Conservation (phyloP, 2,329 filamentous ascomycete species). For the Cladosporium phlei region DNA sequence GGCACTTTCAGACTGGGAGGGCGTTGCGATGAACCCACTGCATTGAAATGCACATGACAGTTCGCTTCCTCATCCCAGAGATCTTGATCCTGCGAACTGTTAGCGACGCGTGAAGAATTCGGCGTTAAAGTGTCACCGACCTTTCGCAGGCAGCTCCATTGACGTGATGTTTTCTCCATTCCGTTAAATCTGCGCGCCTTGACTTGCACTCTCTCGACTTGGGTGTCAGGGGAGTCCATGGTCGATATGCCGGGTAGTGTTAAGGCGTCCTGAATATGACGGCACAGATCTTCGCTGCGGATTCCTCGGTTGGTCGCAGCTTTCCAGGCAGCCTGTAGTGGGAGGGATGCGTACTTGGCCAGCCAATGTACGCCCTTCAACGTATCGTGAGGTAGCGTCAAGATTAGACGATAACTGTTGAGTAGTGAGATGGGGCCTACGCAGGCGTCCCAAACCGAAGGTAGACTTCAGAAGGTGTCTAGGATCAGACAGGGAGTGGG, state of each 20-base stretch:
- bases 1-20: constrained; percentile 66
- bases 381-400: too few species aligned
- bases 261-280: too few species aligned
- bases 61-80: constrained; percentile 65
- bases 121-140: constrained; percentile 6
- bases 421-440: too few species aligned
- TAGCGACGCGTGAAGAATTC: neutral
- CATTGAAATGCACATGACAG: constrained; percentile 66
- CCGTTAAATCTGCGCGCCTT: constrained; percentile 4
- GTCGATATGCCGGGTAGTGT: neutral
- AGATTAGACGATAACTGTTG: too few species aligned
- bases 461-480: constrained; percentile 1
- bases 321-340: too few species aligned
- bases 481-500: neutral
- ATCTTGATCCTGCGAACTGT: constrained; percentile 58
- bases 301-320: too few species aligned
- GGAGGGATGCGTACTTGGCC: constrained; percentile 6
- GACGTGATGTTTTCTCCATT: constrained; percentile 4
- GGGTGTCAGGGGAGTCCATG: neutral
- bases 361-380: constrained; percentile 7
- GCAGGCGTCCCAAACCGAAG: too few species aligned
- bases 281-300: too few species aligned
- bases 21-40: constrained; percentile 58
- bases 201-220: neutral
- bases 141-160: constrained; percentile 20